Evolutionary conservation across 2,329 filamentous ascomycete species (phyloP).

Genomic region (Keithomyces neogunnii): DNA sequence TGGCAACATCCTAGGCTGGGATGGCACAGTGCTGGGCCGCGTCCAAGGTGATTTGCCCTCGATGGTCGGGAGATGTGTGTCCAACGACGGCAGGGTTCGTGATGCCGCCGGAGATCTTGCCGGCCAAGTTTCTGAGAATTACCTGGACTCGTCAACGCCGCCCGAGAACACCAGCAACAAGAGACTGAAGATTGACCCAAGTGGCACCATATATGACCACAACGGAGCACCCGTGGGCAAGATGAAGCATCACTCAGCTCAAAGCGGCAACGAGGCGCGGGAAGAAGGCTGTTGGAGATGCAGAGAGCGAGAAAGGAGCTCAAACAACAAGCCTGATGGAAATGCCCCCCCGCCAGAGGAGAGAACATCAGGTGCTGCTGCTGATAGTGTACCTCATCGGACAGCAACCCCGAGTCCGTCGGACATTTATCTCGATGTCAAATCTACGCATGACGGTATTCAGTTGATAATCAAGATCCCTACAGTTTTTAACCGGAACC

Average conservation of each 20-base stretch:
- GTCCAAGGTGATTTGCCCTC: constrained; percentile 46
- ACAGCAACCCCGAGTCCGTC: constrained; percentile 32
- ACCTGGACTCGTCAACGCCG: constrained; percentile 26
- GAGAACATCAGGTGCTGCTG: background rate
- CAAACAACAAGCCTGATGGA: background rate
- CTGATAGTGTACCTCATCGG: constrained; percentile 16
- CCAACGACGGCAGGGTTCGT: constrained; percentile 44
- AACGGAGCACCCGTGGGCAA: constrained; percentile 53
- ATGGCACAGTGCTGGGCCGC: constrained; percentile 42
- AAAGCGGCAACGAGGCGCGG: background rate
- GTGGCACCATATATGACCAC: constrained; percentile 49
- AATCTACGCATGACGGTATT: constrained; percentile 49
- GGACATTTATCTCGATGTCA: constrained; percentile 48
- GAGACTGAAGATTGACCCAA: constrained; percentile 44
- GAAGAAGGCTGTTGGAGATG: background rate
- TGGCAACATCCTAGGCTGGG: constrained; percentile 42
- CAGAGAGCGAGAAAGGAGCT: background rate
- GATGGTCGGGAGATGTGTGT: constrained; percentile 42
- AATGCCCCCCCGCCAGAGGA: background rate
- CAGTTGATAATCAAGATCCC: constrained; percentile 50
- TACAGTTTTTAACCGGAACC: constrained; percentile 39
- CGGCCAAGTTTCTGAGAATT: constrained; percentile 59
- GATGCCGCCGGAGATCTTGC: constrained; percentile 73
- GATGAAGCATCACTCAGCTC: constrained; percentile 31
- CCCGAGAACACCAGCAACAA: constrained; percentile 32